phyloP scores from a whole-genome alignment of 208 protist genomes.

The Strigomonas galati region DNA sequence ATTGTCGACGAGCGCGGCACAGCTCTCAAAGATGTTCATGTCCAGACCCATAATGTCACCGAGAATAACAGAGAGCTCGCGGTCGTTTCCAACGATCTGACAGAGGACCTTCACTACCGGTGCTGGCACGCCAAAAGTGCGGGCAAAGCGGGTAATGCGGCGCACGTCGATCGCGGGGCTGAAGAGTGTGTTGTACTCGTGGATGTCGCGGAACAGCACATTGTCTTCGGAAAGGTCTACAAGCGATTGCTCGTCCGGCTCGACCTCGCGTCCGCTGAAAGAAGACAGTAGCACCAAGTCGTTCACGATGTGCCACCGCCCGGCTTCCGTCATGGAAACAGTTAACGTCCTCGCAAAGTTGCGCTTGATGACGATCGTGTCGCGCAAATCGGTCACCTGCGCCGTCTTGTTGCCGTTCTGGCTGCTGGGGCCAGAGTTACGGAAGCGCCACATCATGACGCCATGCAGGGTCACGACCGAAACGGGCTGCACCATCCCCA shows the following conservation, averaged over 20 bases:
- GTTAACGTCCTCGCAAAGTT: constrained; percentile 73
- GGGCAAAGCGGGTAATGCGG: constrained; percentile 36
- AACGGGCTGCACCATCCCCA: constrained; percentile 59
- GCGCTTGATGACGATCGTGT: constrained; percentile 58
- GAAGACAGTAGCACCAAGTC: constrained; percentile 80
- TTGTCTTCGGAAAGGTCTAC: constrained; percentile 1
- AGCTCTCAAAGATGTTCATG: constrained; percentile 61
- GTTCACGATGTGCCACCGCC: constrained; percentile 72
- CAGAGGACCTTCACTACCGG: constrained; percentile 55
- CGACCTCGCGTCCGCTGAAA: constrained; percentile 26
- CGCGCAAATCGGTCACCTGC: constrained; percentile 19
- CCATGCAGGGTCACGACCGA: constrained; percentile 79
- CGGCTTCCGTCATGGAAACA: constrained; percentile 38
- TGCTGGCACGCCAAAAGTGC: constrained; percentile 53
- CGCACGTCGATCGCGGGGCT: constrained; percentile 48
- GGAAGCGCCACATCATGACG: constrained; percentile 72
- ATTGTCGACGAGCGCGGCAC: constrained; percentile 44
- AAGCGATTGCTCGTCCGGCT: constrained; percentile 12
- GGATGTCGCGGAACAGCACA: constrained; percentile 47
- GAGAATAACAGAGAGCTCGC: constrained; percentile 58
- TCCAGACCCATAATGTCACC: constrained; percentile 62
- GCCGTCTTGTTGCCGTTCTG: constrained; percentile 11
- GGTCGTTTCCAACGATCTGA: constrained; percentile 43
- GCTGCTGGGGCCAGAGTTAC: constrained; percentile 6
- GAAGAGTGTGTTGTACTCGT: constrained; percentile 65